Evolutionary conservation across 73 alveolate genomes (phyloP).

Genomic region (Blepharisma japonicum): DNA sequence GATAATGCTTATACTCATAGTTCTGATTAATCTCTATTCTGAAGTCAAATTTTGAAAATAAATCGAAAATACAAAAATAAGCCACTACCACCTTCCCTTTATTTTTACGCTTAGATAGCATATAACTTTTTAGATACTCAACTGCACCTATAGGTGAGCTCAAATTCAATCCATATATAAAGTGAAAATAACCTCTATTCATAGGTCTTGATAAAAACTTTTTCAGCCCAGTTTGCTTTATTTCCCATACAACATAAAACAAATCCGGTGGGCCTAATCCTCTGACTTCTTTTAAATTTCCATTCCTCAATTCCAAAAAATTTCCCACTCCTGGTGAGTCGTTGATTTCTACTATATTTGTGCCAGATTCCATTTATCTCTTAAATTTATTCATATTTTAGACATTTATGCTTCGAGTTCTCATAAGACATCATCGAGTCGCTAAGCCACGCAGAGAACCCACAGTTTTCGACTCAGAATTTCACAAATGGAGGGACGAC

Average conservation of each 20-base stretch:
- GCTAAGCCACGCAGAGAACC: background rate
- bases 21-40: constrained; percentile 78
- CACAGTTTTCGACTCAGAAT: background rate
- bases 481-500: background rate
- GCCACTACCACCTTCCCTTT: constrained; percentile 64
- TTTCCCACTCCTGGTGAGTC: no score
- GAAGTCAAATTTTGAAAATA: constrained; percentile 77
- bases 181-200: constrained; percentile 59
- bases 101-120: background rate
- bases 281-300: no score
- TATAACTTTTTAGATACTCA: no score
- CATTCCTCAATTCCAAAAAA: no score
- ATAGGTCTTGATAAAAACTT: constrained; percentile 22
- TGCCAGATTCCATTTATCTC: no score
- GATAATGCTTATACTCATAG: constrained; percentile 71
- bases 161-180: constrained; percentile 84
- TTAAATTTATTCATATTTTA: no score
- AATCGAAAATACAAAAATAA: constrained; percentile 78
- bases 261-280: constrained; percentile 85
- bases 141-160: no score
- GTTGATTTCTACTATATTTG: no score
- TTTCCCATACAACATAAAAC: constrained; percentile 73
- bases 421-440: background rate
- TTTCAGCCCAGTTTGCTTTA: constrained; percentile 63
- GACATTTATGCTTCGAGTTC: background rate